These are phyloP conservation scores for Phytophthora uliginosa DNA, from an alignment of 352 stramenopile species.

Conservation along the genomic window DNA sequence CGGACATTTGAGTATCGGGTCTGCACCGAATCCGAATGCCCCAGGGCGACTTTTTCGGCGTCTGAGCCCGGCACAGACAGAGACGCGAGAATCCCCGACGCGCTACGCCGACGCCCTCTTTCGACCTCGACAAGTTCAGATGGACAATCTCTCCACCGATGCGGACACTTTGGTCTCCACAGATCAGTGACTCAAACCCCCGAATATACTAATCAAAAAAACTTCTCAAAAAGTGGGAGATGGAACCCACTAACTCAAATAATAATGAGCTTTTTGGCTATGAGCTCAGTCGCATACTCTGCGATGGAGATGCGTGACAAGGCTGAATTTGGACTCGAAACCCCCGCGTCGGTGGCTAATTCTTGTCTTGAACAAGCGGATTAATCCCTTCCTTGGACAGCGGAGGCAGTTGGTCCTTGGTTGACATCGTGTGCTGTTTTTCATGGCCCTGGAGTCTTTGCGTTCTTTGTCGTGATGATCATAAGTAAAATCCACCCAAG, in stretches of 20 bases:
- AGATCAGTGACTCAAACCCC: no score
- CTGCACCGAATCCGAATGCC: neutral
- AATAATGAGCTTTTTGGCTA: no score
- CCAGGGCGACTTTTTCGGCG: conserved; percentile 17
- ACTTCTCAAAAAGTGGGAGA: no score
- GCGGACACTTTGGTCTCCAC: neutral
- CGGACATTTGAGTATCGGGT: neutral
- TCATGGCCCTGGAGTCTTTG: neutral
- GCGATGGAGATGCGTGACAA: neutral
- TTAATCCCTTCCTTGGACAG: neutral
- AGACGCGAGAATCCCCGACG: conserved; percentile 29
- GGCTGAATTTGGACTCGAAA: neutral
- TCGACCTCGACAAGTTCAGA: neutral
- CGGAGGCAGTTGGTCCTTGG: no score
- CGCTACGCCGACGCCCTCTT: conserved; percentile 42
- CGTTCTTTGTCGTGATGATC: neutral
- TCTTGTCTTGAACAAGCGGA: neutral
- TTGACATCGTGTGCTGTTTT: neutral
- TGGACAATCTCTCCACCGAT: conserved; percentile 4
- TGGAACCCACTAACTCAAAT: no score
- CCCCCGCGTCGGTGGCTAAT: neutral
- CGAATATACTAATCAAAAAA: no score
- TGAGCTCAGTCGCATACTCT: neutral
- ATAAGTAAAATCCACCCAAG: conserved; percentile 1
- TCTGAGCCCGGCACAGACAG: conserved; percentile 33